Evolutionary conservation across 768 basidiomycete species (phyloP), one percentile per base, ranked within the genome.

Genomic region (Boletus insuetus): DNA sequence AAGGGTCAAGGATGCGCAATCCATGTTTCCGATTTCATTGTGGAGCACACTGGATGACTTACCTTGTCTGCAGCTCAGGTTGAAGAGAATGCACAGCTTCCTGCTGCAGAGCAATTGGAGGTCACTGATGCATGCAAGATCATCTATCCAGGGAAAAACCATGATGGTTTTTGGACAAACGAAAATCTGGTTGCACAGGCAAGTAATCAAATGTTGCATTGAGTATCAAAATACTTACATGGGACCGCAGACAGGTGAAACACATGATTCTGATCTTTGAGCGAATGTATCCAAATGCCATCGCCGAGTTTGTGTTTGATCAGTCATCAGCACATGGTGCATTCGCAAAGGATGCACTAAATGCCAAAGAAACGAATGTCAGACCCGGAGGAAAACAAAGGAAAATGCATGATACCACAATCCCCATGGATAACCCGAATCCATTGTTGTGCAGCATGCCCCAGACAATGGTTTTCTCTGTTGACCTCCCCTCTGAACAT

Each of bases 11-110:
- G 76, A 5, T 52, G 59, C 1, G 52, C 73, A 6, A 76, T 77
- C 32, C 74, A 77, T 62, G 66, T 74, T 6, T 79, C 75, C 1
- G 74, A 73, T 32, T 78, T 78, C 46, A 72, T 79, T 31, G 67
- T 69, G 39, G 64, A 22, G 20, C 19, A 41, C 12, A 20, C 9
- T 41, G 40, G 40, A 4, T 4, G 40, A 19, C 40, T 41, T 41
- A 20, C 20, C 20, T 41, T 41, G 40, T 20, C 10, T 0, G 11
- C 6, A 2, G 10, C n/a, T 19, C 19, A 44, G 9, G 24, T 26
- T 44, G 16, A 44, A 26, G 17, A 26, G 24, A 24, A 24, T 24
- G 24, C 24, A 24, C 24, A 24, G 24, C 4, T 24, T 5, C 24
- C 24, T 24, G 24, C 24, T 1, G 1, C 4, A 5, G 24, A 24